Evolutionary conservation across 169 alveolate genomes (phyloP), one percentile per base, ranked within the genome.

Genomic region (Plasmodium relictum): DNA sequence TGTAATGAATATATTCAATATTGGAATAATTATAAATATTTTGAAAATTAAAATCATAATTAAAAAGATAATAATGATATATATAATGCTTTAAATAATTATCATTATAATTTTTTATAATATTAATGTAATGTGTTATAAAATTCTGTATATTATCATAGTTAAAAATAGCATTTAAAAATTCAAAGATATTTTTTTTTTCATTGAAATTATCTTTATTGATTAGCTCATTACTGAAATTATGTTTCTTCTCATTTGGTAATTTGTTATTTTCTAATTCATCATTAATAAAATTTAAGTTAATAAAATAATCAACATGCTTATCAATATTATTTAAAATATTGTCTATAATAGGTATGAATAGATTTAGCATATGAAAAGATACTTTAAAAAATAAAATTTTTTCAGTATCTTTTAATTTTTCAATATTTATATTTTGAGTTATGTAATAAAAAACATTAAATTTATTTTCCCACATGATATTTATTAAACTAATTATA

Each of bases 391-490:
- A 72, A 71, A 86, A 86, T 5, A 86, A 3, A 0, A 86, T 70
- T 59, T 86, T 86, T 56, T 86, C 92, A 22, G 88, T 71, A 20
- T 86, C 92, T 50, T 66, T 86, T 9, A 86, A 42, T 61, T 71
- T 69, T 0, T 69, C 41, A 5, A 86, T 24, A 8, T 86, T 14
- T 41, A 86, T 62, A 71, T 86, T 18, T 45, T 86, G 92, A 8
- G 92, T 86, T 9, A 86, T 42, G 31, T 86, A 86, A 58, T 86
- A 86, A 39, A 86, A 86, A 3, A 71, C 92, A 54, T 61, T 86
- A 26, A 70, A 86, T 45, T 86, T 86, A 14, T 86, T 86, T n/a
- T 20, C 31, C 92, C 92, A 86, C 88, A 71, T 86, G 5, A 9
- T 44, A 22, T 48, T 72, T 86, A 86, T 61, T 12, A 86, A 26